Percentiles rank a stretch among this genome's conserved stretches.
Evolutionary conservation across 1,284 basidiomycete species (phyloP).

Genomic region (Phellopilus nigrolimitatus): DNA sequence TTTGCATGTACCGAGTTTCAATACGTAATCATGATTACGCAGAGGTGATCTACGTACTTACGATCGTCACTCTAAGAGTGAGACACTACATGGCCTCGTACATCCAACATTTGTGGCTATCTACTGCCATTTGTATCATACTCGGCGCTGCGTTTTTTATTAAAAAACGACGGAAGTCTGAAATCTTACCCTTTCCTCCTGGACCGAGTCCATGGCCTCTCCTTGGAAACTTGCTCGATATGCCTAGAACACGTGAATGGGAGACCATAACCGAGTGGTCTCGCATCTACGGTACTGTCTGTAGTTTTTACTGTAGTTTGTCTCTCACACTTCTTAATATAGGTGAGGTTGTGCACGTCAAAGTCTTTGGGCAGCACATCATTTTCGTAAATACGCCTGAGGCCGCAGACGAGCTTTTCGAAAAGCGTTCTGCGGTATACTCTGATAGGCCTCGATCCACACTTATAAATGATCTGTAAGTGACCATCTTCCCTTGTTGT

Average conservation of each 20-base stretch:
- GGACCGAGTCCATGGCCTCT: slow-evolving; percentile 48
- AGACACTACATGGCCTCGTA: too few species aligned
- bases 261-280: slow-evolving; percentile 52
- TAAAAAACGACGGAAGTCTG: not conserved
- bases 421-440: slow-evolving; percentile 26
- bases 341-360: slow-evolving; percentile 12
- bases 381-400: slow-evolving; percentile 26
- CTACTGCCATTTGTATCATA: too few species aligned
- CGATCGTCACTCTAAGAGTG: too few species aligned
- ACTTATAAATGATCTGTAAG: slow-evolving; percentile 9
- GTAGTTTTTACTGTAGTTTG: not conserved
- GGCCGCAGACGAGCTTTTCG: slow-evolving; percentile 26
- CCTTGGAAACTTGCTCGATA: slow-evolving; percentile 49
- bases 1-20: too few species aligned
- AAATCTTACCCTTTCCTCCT: slow-evolving; percentile 39
- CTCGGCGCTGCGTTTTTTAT: not conserved
- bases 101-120: too few species aligned
- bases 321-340: not conserved
- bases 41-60: too few species aligned
- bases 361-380: slow-evolving; percentile 22
- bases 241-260: slow-evolving; percentile 51
- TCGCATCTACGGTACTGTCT: slow-evolving; percentile 40
- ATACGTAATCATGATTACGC: too few species aligned
- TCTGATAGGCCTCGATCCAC: slow-evolving; percentile 24
- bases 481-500: not conserved